phyloP scores from a whole-genome alignment of 495 filamentous ascomycete species.

The Tuber brumale region DNA sequence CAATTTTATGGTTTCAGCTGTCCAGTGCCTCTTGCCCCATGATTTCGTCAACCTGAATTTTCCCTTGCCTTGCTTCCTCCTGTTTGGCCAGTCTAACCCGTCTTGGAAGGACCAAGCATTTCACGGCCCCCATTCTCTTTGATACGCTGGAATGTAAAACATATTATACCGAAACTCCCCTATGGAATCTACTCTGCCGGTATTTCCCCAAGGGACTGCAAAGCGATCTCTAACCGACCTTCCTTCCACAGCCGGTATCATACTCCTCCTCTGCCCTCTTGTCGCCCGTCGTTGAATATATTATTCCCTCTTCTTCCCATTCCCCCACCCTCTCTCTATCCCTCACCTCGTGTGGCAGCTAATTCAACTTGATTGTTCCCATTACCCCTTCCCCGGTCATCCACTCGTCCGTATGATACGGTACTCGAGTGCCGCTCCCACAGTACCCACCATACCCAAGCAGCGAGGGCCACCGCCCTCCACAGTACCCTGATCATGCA shows the following conservation, averaged over 20 bases:
- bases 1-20: conserved; percentile 2
- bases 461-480: background rate
- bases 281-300: background rate
- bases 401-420: background rate
- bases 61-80: background rate
- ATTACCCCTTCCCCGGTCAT: background rate
- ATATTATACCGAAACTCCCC: background rate
- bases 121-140: background rate
- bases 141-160: background rate
- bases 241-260: background rate
- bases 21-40: background rate
- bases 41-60: background rate
- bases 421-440: background rate
- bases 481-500: background rate
- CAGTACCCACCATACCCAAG: background rate
- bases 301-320: background rate
- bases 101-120: background rate
- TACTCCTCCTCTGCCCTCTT: background rate
- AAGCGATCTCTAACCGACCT: background rate
- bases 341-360: background rate
- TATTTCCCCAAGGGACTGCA: background rate
- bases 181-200: background rate
- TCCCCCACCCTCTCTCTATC: background rate
- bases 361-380: background rate
- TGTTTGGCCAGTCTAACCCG: background rate